Conservation (phyloP, 2,329 filamentous ascomycete genomes). For the Stemphylium beticola region DNA sequence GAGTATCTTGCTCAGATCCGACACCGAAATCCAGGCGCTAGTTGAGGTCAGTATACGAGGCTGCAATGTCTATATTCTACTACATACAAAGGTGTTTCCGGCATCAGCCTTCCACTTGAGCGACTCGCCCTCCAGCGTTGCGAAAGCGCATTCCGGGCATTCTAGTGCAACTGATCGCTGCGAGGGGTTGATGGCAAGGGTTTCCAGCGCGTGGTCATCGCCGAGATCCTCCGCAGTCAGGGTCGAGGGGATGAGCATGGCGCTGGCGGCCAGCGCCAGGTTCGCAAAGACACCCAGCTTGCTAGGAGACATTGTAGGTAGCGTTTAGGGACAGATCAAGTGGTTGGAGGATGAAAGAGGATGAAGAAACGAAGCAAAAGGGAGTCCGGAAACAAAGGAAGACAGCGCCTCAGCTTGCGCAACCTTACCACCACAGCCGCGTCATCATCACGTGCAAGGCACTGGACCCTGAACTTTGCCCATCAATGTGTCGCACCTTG, state of each 20-base stretch:
- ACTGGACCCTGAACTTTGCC: constrained; percentile 6
- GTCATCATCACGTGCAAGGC: constrained; percentile 18
- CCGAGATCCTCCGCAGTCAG: constrained; percentile 37
- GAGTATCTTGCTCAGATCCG: constrained; percentile 36
- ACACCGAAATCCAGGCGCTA: constrained; percentile 49
- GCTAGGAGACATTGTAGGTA: constrained; percentile 37
- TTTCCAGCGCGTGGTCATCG: constrained; percentile 39
- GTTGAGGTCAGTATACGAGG: constrained; percentile 23
- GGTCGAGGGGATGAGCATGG: constrained; percentile 44
- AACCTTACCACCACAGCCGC: constrained; percentile 11
- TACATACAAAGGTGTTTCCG: constrained; percentile 46
- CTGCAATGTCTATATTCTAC: not conserved
- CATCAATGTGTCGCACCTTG: constrained; percentile 13
- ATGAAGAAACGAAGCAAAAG: constrained; percentile 17
- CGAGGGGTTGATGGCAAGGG: constrained; percentile 40
- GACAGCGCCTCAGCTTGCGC: constrained; percentile 17
- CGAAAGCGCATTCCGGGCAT: constrained; percentile 44
- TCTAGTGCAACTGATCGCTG: constrained; percentile 43
- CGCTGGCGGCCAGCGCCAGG: constrained; percentile 47
- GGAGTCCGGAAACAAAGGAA: constrained; percentile 19
- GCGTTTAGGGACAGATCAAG: constrained; percentile 20
- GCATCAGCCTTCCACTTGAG: constrained; percentile 38
- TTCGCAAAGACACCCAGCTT: constrained; percentile 42
- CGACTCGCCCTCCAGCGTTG: constrained; percentile 27
- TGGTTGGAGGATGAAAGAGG: constrained; percentile 15